These are phyloP conservation scores for Saccharomyces paradoxus DNA, from an alignment of 805 yeast species.

Conservation along the genomic window DNA sequence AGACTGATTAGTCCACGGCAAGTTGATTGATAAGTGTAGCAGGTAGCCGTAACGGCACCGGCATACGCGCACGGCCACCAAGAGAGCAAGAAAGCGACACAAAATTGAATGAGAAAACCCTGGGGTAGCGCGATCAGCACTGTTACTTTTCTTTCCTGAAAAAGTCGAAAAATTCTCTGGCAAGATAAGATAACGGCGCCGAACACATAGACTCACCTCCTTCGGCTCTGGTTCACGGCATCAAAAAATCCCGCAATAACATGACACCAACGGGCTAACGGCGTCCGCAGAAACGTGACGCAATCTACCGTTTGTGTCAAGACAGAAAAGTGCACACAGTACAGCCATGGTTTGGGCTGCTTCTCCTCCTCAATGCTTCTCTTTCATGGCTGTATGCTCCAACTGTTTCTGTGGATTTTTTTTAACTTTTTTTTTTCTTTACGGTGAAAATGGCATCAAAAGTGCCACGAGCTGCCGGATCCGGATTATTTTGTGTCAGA, in stretches of 20 bases:
- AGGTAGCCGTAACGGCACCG: neutral
- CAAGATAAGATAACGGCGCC: neutral
- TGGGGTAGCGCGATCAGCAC: neutral
- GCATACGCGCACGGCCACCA: neutral
- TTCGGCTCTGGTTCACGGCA: neutral
- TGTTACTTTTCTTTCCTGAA: neutral
- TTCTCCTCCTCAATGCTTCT: neutral
- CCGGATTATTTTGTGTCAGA: neutral
- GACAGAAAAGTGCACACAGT: neutral
- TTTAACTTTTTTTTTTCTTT: neutral
- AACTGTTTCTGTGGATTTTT: no score
- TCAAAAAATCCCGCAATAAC: neutral
- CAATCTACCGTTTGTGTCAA: neutral
- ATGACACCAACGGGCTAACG: neutral
- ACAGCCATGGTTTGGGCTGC: neutral
- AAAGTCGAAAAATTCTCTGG: neutral
- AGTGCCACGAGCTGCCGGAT: neutral
- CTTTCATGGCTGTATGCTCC: no score
- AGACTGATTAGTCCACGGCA: neutral
- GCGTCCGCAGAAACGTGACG: neutral
- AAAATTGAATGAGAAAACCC: neutral
- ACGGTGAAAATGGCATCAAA: neutral
- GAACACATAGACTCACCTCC: neutral
- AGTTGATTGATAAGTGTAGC: neutral
- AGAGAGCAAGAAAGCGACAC: neutral